Evolutionary conservation across 2,329 filamentous ascomycete species (phyloP), one percentile per base, ranked within the genome.

Genomic region (Cordyceps cicadae): DNA sequence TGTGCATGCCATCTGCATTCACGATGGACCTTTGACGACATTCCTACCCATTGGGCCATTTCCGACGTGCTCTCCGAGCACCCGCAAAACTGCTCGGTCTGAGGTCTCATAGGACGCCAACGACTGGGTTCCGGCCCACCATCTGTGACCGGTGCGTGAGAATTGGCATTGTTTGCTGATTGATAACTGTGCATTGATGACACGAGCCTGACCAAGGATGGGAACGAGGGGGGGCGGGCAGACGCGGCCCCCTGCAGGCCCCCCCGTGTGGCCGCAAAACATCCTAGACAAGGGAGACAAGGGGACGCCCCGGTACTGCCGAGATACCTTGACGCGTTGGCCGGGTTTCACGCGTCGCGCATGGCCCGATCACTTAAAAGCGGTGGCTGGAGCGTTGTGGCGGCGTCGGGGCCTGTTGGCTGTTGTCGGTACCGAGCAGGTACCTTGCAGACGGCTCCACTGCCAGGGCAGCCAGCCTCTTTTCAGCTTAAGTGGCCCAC

Each of bases 131-230:
- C 64, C 61, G 64, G 56, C 63, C 66, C 61, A 67, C 64, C 62
- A 62, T 66, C 63, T 8, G 29, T 29, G 29, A 29, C 29, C 29
- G 5, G 53, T 53, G 59, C 63, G 64, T 63, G 60, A 64, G 61
- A 63, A 56, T 54, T 54, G 55, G 56, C 41, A 63, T 64, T 65
- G 61, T 65, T 68, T 70, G 67, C 69, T 72, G 69, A 71, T 71
- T 71, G 70, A 72, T 70, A 69, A 68, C 39, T 55, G 49, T 54
- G 39, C 17, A 49, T 60, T 64, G 59, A 62, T 63, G 58, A 67
- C 60, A 54, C 60, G 54, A 52, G 46, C 52, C 64, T 67, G 64
- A 65, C 65, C 64, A 65, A 68, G 61, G 60, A 65, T 67, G 66
- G 12, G 24, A 65, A 67, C 60, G 60, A 64, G 67, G 66, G 64